Percentiles rank a stretch among this genome's conserved stretches.
Evolutionary conservation across 495 filamentous ascomycete species (phyloP).

Genomic region (Elaphomyces granulatus): DNA sequence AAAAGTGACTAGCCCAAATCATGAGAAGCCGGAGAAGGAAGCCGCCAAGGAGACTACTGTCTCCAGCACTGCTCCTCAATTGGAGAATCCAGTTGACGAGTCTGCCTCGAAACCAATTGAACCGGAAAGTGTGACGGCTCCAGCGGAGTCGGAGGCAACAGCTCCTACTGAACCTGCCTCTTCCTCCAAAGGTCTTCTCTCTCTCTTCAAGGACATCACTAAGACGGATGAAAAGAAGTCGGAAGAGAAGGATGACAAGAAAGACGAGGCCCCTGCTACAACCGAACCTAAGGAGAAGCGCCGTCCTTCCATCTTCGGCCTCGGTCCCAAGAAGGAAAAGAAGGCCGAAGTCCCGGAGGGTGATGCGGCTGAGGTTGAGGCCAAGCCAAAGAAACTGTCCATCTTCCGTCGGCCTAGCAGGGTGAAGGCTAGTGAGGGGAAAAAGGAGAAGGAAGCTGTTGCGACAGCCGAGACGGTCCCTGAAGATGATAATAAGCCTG

Average conservation of each 20-base stretch:
- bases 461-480: conserved; percentile 24
- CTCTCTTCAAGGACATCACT: conserved; percentile 1
- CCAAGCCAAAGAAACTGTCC: conserved; percentile 39
- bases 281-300: conserved; percentile 35
- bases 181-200: conserved; percentile 3
- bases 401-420: conserved; percentile 45
- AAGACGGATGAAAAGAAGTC: conserved; percentile 23
- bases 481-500: conserved; percentile 17
- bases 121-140: conserved; percentile 29
- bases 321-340: conserved; percentile 39
- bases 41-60: conserved; percentile 30
- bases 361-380: conserved; percentile 34
- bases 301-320: conserved; percentile 42
- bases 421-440: conserved; percentile 27
- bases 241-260: conserved; percentile 12
- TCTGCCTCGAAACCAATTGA: conserved; percentile 28
- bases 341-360: conserved; percentile 35
- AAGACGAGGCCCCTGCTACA: conserved; percentile 9
- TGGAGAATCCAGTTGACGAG: conserved; percentile 36
- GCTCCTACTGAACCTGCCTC: conserved; percentile 4
- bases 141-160: conserved; percentile 27
- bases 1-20: conserved; percentile 37
- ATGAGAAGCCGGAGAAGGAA: conserved; percentile 40
- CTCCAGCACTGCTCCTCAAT: conserved; percentile 36
- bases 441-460: conserved; percentile 20